phyloP scores from a whole-genome alignment of 305 asterid genomes.

The Petunia hybrid region DNA sequence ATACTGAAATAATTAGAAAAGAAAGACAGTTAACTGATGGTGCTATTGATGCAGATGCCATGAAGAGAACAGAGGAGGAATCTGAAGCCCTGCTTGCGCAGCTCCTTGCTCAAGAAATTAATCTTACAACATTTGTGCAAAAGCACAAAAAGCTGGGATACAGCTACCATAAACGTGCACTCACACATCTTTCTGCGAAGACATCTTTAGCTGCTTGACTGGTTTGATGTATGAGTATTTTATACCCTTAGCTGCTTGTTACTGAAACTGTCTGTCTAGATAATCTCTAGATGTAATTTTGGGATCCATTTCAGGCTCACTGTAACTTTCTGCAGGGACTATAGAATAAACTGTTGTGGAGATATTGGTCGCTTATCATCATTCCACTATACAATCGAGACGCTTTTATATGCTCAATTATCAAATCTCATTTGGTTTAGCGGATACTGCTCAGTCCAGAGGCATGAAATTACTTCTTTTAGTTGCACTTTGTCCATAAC shows the following conservation, averaged over 20 bases:
- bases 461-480: not conserved
- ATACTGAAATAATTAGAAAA: not conserved
- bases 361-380: not conserved
- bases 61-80: conserved; percentile 65
- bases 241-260: not conserved
- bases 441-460: not conserved
- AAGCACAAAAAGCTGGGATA: conserved; percentile 82
- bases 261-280: not conserved
- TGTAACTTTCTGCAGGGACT: not conserved
- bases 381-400: not conserved
- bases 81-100: conserved; percentile 82
- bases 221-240: not conserved
- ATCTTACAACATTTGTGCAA: conserved; percentile 69
- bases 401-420: not conserved
- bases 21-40: not conserved
- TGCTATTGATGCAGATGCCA: conserved; percentile 8
- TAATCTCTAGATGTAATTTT: not conserved
- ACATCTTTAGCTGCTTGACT: conserved; percentile 59
- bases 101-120: conserved; percentile 78
- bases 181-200: conserved; percentile 87
- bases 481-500: not conserved
- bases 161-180: conserved; percentile 74
- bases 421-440: not conserved
- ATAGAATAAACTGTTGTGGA: not conserved
- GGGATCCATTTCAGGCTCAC: not conserved